A percentile compares a stretch with the other conserved stretches of the same genome.
Evolutionary conservation across 2,329 filamentous ascomycete species (phyloP).

Genomic region (Lecanicillium sp.): DNA sequence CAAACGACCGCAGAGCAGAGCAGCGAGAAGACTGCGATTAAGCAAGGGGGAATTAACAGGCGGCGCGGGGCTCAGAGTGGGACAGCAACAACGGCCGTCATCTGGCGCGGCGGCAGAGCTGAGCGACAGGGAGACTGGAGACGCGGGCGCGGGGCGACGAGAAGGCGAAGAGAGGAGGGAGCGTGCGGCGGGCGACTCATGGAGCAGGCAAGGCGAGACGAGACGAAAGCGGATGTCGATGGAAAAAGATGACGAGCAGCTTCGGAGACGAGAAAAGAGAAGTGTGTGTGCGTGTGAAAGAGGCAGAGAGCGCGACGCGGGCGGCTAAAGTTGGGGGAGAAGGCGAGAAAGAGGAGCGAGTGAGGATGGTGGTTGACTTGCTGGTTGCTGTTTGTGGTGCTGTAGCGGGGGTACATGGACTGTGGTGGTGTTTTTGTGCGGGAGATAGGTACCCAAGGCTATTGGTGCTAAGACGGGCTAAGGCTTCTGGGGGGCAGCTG

Average conservation of each 20-base stretch:
- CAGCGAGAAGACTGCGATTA: neutral
- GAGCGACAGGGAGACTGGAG: conserved; percentile 8
- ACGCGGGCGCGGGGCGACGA: conserved; percentile 18
- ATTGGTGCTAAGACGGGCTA: neutral
- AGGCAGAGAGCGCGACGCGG: no score
- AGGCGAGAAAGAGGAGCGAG: no score
- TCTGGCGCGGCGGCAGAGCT: conserved; percentile 17
- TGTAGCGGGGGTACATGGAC: no score
- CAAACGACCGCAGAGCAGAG: conserved; percentile 13
- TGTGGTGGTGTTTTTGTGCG: neutral
- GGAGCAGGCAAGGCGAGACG: conserved; percentile 1
- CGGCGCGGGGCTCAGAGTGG: conserved; percentile 22
- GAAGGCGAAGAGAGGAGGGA: conserved; percentile 15
- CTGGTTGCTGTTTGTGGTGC: no score
- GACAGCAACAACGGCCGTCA: conserved; percentile 19
- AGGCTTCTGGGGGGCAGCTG: neutral
- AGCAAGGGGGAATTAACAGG: conserved; percentile 9
- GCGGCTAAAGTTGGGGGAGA: no score
- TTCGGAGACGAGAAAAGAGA: no score
- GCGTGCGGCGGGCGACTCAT: conserved; percentile 3
- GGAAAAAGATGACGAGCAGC: neutral
- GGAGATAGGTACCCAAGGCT: neutral
- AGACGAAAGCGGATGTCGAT: conserved; percentile 3
- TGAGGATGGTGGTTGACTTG: no score
- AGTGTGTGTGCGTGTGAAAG: no score